Evolutionary conservation across 805 yeast genomes (phyloP).

Genomic region (Tetrapisispora nanseiensis): DNA sequence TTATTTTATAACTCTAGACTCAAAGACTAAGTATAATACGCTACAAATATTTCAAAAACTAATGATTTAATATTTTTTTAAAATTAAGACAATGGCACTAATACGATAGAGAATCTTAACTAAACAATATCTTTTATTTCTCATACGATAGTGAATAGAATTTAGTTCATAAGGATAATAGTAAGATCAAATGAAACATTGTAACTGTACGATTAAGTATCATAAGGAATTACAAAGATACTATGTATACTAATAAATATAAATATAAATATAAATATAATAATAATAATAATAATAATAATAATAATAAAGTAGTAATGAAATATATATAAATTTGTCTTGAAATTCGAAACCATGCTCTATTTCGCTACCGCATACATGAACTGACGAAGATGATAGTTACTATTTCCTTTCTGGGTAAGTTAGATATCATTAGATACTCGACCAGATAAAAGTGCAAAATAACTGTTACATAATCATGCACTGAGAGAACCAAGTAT

Average conservation of each 20-base stretch:
- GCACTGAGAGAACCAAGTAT: no score
- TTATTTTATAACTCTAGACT: background rate
- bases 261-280: background rate
- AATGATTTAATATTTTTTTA: background rate
- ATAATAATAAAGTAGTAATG: no score
- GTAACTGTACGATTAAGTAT: slow-evolving; percentile 1
- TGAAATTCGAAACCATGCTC: no score
- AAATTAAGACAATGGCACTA: background rate
- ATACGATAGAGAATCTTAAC: background rate
- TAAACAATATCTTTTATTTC: no score
- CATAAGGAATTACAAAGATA: background rate
- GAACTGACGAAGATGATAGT: no score
- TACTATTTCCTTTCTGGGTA: no score
- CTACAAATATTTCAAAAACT: background rate
- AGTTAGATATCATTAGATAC: no score
- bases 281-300: background rate
- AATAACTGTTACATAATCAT: no score
- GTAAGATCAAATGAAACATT: background rate
- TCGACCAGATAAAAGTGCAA: no score
- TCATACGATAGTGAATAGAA: background rate
- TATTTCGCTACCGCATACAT: no score
- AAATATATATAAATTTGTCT: background rate
- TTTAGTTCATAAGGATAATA: background rate
- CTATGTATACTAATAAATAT: background rate
- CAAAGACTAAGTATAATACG: background rate